These are phyloP conservation scores for Leucaena leucocephala DNA, from an alignment of 306 rosid genomes.

Conservation along the genomic window DNA sequence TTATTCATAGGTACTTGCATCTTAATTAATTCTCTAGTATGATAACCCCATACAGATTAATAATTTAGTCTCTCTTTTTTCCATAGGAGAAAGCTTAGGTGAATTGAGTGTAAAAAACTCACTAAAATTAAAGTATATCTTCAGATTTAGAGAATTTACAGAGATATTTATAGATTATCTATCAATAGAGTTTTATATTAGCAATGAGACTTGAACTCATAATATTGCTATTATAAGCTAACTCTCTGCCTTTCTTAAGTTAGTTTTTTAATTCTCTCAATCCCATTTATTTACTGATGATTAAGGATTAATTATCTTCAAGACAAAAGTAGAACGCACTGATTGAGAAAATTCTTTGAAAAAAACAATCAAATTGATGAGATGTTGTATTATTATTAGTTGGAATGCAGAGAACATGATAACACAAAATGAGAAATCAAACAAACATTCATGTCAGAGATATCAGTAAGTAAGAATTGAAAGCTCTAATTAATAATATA, in stretches of 20 bases:
- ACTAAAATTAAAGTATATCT: too few species aligned
- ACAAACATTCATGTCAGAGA: not conserved
- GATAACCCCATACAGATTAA: not conserved
- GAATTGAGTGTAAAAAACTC: too few species aligned
- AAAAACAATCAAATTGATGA: not conserved
- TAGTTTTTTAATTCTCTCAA: not conserved
- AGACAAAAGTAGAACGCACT: not conserved
- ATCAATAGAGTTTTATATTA: too few species aligned
- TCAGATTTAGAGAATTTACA: too few species aligned
- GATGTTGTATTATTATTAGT: not conserved
- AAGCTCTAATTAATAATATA: not conserved
- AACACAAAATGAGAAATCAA: not conserved
- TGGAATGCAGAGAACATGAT: not conserved
- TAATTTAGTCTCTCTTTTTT: too few species aligned
- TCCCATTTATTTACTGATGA: not conserved
- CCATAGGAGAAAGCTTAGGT: too few species aligned
- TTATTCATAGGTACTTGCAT: not conserved
- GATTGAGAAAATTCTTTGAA: not conserved
- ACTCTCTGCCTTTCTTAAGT: too few species aligned
- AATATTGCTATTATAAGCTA: too few species aligned
- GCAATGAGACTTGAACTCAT: too few species aligned
- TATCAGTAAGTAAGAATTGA: not conserved
- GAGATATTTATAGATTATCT: too few species aligned
- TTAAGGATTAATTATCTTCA: not conserved
- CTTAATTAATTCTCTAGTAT: not conserved